Base-by-base conservation (phyloP, 2,329 filamentous ascomycete genomes). In the Penicillium sp. region DNA sequence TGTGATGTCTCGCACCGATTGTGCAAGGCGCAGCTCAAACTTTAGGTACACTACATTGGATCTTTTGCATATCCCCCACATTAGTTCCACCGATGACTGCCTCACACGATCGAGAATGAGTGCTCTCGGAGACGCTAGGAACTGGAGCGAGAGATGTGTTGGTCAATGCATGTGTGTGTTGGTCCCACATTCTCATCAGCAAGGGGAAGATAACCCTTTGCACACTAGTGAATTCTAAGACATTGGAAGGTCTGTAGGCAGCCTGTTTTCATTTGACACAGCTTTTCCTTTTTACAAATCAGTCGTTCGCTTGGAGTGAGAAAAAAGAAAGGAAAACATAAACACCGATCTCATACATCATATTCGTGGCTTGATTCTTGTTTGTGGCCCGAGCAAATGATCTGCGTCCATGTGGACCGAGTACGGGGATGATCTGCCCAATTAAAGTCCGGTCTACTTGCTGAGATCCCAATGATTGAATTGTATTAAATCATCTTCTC, bases 1-100 rank as follows among this genome's bases (percentile, higher is more conserved):
- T 63, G 55, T 63, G 60, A 63, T 60, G 54, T 52, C 60, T 63
- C 60, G 54, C 58, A 54, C 60, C 49, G 44, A 47, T 36, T 38
- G 38, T 40, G 48, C 48, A 50, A 46, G 46, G 50, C 50, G 34
- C 44, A 48, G 29, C 42, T 10, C 29, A 21, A 36, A 5, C 18
- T 41, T 52, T 36, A 48, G 27, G n/a, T 49, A 18, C 24, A 45
- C 39, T 47, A 11, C 29, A 49, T 50, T 46, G 3, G 31, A 51
- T 46, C 42, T 29, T 36, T 13, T 45, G 46, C 51, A 54, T 41
- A 40, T 54, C 22, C 39, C 31, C 29, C 32, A 27, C 45, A 49
- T 45, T 11, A 45, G 34, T 21, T 48, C 40, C 22, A 48, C 29
- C 18, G 31, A 43, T 49, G 45, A 54, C 41, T 34, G 22, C 43